Percentiles rank a stretch among this genome's conserved stretches.
Evolutionary conservation across 805 yeast genomes (phyloP).

Genomic region (Lipomyces anomalus): DNA sequence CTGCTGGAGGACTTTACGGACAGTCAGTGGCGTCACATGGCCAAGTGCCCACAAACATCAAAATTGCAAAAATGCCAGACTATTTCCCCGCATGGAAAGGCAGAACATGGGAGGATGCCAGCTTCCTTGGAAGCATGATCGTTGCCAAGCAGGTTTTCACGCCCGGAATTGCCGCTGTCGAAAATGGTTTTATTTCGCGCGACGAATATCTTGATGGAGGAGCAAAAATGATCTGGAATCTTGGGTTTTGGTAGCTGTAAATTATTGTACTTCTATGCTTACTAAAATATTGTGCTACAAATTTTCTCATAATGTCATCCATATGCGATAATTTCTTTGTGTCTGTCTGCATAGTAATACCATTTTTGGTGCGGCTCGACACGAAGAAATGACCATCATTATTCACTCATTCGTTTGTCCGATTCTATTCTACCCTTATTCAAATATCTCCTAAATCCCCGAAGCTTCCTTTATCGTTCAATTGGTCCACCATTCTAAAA

Average conservation of each 20-base stretch:
- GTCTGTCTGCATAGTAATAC: too few species aligned
- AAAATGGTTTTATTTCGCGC: constrained; percentile 58
- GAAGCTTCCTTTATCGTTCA: too few species aligned
- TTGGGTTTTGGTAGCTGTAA: constrained; percentile 13
- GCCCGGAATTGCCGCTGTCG: constrained; percentile 47
- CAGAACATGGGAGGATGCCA: constrained; percentile 65
- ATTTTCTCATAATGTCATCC: too few species aligned
- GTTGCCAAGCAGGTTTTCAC: constrained; percentile 80
- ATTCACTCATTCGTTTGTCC: too few species aligned
- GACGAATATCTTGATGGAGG: constrained; percentile 74
- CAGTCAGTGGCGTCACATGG: constrained; percentile 32
- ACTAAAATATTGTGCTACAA: too few species aligned
- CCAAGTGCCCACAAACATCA: constrained; percentile 78
- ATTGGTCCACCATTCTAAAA: too few species aligned
- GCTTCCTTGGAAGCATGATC: constrained; percentile 81
- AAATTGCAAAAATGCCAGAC: constrained; percentile 69
- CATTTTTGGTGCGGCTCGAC: too few species aligned
- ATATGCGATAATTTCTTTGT: too few species aligned
- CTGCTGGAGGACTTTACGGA: constrained; percentile 7
- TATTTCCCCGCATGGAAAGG: constrained; percentile 94
- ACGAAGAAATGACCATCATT: too few species aligned
- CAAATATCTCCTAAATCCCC: too few species aligned
- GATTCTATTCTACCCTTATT: too few species aligned
- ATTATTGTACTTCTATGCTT: not conserved
- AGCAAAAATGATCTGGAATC: constrained; percentile 77